phyloP scores from a whole-genome alignment of 495 filamentous ascomycete genomes.

The Hyaloscypha bicolor region DNA sequence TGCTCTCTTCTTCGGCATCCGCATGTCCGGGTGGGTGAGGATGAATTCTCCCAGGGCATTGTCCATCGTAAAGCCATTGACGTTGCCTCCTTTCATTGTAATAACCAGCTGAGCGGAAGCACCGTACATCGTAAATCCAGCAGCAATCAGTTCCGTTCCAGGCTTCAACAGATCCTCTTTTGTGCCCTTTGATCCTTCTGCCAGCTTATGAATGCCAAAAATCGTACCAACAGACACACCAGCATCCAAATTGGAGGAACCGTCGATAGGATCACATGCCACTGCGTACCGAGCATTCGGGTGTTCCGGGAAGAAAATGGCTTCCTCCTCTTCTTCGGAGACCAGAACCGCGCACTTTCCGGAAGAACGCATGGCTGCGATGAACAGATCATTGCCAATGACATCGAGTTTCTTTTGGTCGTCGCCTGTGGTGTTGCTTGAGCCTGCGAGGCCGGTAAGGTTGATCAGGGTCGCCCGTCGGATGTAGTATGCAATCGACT shows the following conservation, averaged over 20 bases:
- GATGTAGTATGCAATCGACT: slow-evolving; percentile 99
- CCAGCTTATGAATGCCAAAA: slow-evolving; percentile 90
- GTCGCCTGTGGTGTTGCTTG: slow-evolving; percentile 92
- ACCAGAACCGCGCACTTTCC: slow-evolving; percentile 89
- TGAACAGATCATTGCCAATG: slow-evolving; percentile 97
- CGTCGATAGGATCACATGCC: slow-evolving; percentile 97
- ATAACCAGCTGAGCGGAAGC: slow-evolving; percentile 94
- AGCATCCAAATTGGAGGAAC: slow-evolving; percentile 94
- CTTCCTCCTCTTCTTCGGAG: slow-evolving; percentile 94
- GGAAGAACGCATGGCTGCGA: slow-evolving; percentile 88
- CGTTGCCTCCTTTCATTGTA: slow-evolving; percentile 89
- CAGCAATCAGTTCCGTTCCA: slow-evolving; percentile 87
- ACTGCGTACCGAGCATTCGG: slow-evolving; percentile 88
- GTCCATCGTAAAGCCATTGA: slow-evolving; percentile 98
- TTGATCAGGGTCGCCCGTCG: slow-evolving; percentile 96
- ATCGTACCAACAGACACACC: slow-evolving; percentile 98
- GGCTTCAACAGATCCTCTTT: slow-evolving; percentile 85
- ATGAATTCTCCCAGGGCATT: slow-evolving; percentile 98
- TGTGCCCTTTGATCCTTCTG: slow-evolving; percentile 66
- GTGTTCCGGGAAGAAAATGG: slow-evolving; percentile 82
- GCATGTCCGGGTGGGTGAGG: slow-evolving; percentile 94
- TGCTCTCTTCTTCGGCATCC: slow-evolving; percentile 71
- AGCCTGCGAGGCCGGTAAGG: slow-evolving; percentile 91
- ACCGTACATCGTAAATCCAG: slow-evolving; percentile 99
- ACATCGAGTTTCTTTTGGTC: slow-evolving; percentile 99